Evolutionary conservation across 495 filamentous ascomycete species (phyloP).

Genomic region (Tuber indicum): DNA sequence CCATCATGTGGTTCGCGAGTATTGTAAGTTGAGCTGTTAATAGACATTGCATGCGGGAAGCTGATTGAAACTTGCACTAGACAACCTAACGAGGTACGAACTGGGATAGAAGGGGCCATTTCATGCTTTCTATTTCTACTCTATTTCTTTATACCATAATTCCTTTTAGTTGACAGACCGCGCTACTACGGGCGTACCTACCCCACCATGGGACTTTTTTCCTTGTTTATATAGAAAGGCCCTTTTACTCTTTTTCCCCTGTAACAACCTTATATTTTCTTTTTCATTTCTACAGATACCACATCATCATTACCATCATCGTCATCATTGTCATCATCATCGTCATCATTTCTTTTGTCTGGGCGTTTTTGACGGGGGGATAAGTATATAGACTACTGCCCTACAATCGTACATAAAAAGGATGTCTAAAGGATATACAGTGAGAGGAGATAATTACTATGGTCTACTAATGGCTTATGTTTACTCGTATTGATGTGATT

Average conservation of each 20-base stretch:
- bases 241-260: not conserved
- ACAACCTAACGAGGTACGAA: not conserved
- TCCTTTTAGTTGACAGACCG: not conserved
- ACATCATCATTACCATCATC: not conserved
- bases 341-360: not conserved
- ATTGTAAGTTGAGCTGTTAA: constrained; percentile 26
- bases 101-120: not conserved
- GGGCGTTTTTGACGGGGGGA: not conserved
- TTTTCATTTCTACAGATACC: not conserved
- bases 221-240: not conserved
- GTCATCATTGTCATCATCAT: not conserved
- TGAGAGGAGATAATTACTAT: not conserved
- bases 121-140: not conserved
- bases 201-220: not conserved
- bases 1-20: constrained; percentile 39
- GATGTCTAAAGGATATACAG: not conserved
- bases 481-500: not conserved
- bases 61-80: not conserved
- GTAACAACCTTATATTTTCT: not conserved
- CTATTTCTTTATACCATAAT: not conserved
- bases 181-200: not conserved
- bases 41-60: not conserved
- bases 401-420: not conserved
- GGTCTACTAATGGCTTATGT: not conserved
- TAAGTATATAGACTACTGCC: not conserved